Percentiles rank a stretch among this genome's conserved stretches.
phyloP scores from a whole-genome alignment of 1,284 basidiomycete species.

The Phaffia rhodozyma region DNA sequence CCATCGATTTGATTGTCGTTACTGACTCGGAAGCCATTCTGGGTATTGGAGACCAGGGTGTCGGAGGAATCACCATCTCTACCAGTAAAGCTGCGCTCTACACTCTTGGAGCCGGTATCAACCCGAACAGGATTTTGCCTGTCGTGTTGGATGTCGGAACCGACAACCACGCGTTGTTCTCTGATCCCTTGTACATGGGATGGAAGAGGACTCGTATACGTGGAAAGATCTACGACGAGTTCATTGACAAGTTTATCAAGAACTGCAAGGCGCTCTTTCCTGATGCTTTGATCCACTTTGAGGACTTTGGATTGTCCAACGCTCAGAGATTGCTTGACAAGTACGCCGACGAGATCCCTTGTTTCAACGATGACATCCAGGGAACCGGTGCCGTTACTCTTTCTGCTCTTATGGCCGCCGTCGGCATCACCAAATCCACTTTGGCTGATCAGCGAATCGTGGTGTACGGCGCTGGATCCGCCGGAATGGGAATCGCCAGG shows the following conservation, averaged over 20 bases:
- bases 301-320: conserved; percentile 46
- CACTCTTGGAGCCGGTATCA: conserved; percentile 65
- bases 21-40: conserved; percentile 73
- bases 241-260: conserved; percentile 33
- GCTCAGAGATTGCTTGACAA: conserved; percentile 57
- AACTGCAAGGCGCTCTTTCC: conserved; percentile 35
- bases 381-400: conserved; percentile 74
- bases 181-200: conserved; percentile 43
- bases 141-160: conserved; percentile 69
- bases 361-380: conserved; percentile 69
- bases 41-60: conserved; percentile 31
- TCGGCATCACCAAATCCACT: conserved; percentile 55
- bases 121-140: conserved; percentile 53
- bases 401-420: conserved; percentile 46
- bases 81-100: conserved; percentile 79
- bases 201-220: conserved; percentile 37
- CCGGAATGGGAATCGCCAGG: conserved; percentile 50
- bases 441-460: conserved; percentile 63
- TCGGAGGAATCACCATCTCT: conserved; percentile 48
- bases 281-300: conserved; percentile 31
- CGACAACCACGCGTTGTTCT: conserved; percentile 53
- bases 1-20: conserved; percentile 56
- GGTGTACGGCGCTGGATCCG: conserved; percentile 68
- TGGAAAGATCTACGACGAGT: conserved; percentile 35
- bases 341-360: conserved; percentile 39